Conservation (phyloP, 805 yeast genomes). For the Nakazawaea anatomiae region DNA sequence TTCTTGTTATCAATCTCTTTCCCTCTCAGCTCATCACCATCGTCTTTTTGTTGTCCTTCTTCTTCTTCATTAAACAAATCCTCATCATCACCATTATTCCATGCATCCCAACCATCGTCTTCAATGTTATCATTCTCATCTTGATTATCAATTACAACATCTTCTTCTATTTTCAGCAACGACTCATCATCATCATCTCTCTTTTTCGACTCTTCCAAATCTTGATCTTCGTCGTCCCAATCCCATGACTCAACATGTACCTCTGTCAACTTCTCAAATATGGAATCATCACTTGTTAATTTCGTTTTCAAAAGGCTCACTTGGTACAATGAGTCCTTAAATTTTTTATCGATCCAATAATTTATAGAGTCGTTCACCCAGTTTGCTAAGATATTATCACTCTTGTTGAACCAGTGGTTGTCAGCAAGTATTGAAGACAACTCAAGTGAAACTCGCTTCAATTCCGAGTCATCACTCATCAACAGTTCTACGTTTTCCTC, state of each 20-base stretch:
- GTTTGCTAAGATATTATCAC: constrained; percentile 2
- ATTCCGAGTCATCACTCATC: background rate
- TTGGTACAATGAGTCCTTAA: constrained; percentile 3
- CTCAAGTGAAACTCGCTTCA: background rate
- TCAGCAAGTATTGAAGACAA: background rate
- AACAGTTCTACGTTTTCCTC: constrained; percentile 8
- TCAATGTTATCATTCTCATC: constrained; percentile 9
- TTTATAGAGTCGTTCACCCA: constrained; percentile 9
- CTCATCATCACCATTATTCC: constrained; percentile 18
- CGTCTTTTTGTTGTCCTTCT: background rate
- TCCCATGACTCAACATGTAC: constrained; percentile 6
- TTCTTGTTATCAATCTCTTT: background rate
- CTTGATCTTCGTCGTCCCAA: constrained; percentile 10
- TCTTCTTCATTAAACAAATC: constrained; percentile 17
- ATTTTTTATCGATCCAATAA: constrained; percentile 11
- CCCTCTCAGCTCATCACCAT: background rate
- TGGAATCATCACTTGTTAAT: background rate
- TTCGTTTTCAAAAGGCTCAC: background rate
- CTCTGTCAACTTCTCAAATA: background rate
- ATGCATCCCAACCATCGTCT: constrained; percentile 20
- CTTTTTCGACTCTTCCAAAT: background rate
- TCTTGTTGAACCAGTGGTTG: constrained; percentile 4
- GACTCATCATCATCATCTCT: too few species aligned
- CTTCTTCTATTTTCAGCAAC: too few species aligned
- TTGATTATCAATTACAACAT: background rate